These are phyloP conservation scores for Mimosa pudica DNA, from an alignment of 306 rosid genomes.

Conservation along the genomic window DNA sequence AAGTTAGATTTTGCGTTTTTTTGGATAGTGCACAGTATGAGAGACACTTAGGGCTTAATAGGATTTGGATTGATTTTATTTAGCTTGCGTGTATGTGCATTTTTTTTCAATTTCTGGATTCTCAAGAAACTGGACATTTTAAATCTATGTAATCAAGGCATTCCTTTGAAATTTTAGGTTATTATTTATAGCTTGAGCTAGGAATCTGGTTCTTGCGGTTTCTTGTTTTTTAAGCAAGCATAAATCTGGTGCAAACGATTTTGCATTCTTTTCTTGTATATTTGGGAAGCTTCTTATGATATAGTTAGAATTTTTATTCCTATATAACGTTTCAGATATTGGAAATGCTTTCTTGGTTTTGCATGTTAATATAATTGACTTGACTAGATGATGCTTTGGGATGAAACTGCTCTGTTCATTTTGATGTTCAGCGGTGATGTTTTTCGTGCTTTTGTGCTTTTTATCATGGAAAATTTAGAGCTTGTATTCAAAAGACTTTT, in stretches of 20 bases:
- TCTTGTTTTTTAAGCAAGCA: conserved; percentile 73
- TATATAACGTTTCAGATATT: conserved; percentile 31
- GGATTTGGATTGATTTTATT: conserved; percentile 21
- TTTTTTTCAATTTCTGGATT: conserved; percentile 26
- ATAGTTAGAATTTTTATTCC: conserved; percentile 38
- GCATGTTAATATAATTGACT: conserved; percentile 51
- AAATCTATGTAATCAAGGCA: conserved; percentile 34
- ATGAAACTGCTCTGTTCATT: conserved; percentile 59
- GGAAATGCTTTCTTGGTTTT: conserved; percentile 64
- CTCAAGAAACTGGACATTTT: conserved; percentile 25
- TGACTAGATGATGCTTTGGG: conserved; percentile 56
- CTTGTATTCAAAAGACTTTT: conserved; percentile 35
- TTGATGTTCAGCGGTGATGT: conserved; percentile 46
- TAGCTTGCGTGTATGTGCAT: not conserved
- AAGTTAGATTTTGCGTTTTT: conserved; percentile 20
- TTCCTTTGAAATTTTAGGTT: conserved; percentile 32
- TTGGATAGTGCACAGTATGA: conserved; percentile 1
- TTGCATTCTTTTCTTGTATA: conserved; percentile 56
- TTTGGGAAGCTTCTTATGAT: conserved; percentile 39
- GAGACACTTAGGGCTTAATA: not conserved
- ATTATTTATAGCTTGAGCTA: conserved; percentile 20
- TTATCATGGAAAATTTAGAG: conserved; percentile 43
- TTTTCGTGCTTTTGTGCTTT: conserved; percentile 45
- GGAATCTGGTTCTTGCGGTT: conserved; percentile 57
- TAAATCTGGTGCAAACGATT: conserved; percentile 39